Conservation (phyloP, 225 moss, liverwort and hornwort genomes). For the Polytrichum formosum region DNA sequence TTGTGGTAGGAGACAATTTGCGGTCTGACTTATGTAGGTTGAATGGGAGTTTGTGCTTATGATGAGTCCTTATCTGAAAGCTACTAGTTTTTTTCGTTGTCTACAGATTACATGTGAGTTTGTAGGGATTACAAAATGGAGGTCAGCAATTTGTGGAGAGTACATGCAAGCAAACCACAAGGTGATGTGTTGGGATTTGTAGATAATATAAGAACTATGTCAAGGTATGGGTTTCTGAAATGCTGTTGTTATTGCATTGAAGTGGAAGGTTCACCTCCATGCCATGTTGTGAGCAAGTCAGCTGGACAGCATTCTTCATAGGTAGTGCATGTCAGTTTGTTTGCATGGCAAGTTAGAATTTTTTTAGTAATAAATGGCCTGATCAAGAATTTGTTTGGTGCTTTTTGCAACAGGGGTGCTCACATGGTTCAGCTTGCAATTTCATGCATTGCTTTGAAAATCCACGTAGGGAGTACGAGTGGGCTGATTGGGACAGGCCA, state of each 20-base stretch:
- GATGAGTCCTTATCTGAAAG: too few species aligned
- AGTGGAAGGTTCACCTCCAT: too few species aligned
- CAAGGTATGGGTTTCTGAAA: too few species aligned
- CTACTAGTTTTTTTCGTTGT: background rate
- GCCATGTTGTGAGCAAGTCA: too few species aligned
- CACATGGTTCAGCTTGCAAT: slow-evolving; percentile 92
- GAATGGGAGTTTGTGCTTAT: too few species aligned
- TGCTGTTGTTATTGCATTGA: too few species aligned
- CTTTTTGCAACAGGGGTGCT: slow-evolving; percentile 69
- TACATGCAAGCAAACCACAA: slow-evolving; percentile 75
- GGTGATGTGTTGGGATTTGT: slow-evolving; percentile 37
- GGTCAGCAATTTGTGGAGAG: slow-evolving; percentile 93
- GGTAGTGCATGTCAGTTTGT: too few species aligned
- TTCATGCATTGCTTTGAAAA: slow-evolving; percentile 97
- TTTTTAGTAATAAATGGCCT: background rate
- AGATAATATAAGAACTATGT: background rate
- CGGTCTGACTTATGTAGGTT: too few species aligned
- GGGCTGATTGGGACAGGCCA: slow-evolving; percentile 86
- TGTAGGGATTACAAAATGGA: slow-evolving; percentile 90
- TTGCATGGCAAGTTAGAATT: too few species aligned
- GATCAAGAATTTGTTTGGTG: background rate
- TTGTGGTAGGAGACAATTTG: too few species aligned
- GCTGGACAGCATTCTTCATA: too few species aligned
- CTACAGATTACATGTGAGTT: slow-evolving; percentile 94
- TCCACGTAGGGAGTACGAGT: slow-evolving; percentile 81